Percentiles rank a stretch among this genome's conserved stretches.
Evolutionary conservation across 345 rosid species (phyloP).

Genomic region (Mercurialis annua): DNA sequence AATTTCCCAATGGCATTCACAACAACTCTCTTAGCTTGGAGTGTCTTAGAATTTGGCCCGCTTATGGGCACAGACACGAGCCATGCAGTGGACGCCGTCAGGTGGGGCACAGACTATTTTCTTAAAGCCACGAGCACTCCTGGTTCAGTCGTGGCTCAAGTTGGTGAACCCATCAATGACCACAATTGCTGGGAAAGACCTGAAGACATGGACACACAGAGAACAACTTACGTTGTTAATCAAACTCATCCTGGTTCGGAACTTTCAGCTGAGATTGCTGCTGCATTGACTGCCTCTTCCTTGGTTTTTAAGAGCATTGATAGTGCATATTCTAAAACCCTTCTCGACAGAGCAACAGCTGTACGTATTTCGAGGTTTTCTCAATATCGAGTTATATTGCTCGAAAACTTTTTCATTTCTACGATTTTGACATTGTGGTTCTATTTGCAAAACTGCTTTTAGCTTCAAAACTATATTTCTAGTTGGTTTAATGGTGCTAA

Average conservation of each 20-base stretch:
- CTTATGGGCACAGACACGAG: conserved; percentile 20
- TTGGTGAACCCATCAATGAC: conserved; percentile 22
- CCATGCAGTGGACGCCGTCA: conserved; percentile 11
- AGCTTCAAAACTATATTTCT: too few species aligned
- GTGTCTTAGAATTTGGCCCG: conserved; percentile 16
- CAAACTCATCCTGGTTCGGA: conserved; percentile 21
- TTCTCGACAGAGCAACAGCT: conserved; percentile 12
- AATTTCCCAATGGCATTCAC: conserved; percentile 29
- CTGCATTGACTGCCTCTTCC: conserved; percentile 22
- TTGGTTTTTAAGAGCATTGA: conserved; percentile 1
- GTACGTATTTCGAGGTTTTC: neutral
- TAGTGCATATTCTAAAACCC: neutral
- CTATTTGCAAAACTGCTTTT: too few species aligned
- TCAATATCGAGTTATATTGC: too few species aligned
- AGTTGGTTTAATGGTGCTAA: too few species aligned
- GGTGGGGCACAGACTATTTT: conserved; percentile 27
- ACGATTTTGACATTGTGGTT: too few species aligned
- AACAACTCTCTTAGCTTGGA: conserved; percentile 26
- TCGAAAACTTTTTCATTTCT: too few species aligned
- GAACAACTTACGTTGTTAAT: conserved; percentile 21
- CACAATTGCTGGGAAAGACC: conserved; percentile 31
- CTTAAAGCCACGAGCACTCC: conserved; percentile 23
- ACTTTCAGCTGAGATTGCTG: conserved; percentile 22
- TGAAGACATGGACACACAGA: conserved; percentile 31
- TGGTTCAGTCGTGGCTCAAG: conserved; percentile 18